These are phyloP conservation scores for Cryphonectria japonica DNA, from an alignment of 2,329 filamentous ascomycete species.

Conservation along the genomic window DNA sequence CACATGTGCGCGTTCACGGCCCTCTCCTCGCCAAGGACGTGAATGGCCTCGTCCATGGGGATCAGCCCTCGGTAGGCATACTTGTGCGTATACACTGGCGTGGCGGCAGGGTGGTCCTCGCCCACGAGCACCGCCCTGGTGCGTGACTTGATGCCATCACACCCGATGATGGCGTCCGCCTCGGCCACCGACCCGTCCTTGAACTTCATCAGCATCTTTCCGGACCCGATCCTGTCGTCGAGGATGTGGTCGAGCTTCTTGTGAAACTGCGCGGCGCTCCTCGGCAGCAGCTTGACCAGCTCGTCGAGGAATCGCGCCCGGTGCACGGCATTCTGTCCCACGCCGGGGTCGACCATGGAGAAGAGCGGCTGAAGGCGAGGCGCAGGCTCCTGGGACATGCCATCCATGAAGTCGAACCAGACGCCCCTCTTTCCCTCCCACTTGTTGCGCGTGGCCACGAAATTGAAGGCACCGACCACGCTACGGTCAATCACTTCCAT, in stretches of 20 bases:
- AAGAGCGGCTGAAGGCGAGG: constrained; percentile 31
- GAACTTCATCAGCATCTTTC: constrained; percentile 31
- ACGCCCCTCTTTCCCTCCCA: constrained; percentile 31
- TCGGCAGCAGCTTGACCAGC: constrained; percentile 34
- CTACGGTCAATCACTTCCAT: constrained; percentile 37
- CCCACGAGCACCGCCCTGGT: constrained; percentile 57
- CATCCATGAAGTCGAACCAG: constrained; percentile 38
- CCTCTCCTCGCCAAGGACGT: constrained; percentile 49
- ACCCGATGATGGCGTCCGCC: constrained; percentile 51
- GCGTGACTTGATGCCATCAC: constrained; percentile 64
- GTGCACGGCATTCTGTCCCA: constrained; percentile 33
- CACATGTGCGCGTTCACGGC: constrained; percentile 36
- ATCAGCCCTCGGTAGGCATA: constrained; percentile 58
- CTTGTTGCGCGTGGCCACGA: constrained; percentile 35
- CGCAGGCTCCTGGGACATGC: constrained; percentile 28
- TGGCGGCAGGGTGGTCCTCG: constrained; percentile 43
- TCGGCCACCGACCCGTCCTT: constrained; percentile 36
- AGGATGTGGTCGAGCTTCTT: constrained; percentile 39
- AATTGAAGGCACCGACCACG: constrained; percentile 36
- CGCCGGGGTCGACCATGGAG: constrained; percentile 26
- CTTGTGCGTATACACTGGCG: constrained; percentile 55
- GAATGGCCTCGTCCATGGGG: constrained; percentile 56
- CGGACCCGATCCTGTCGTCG: constrained; percentile 30
- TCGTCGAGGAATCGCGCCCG: constrained; percentile 36
- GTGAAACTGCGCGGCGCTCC: constrained; percentile 32